phyloP scores from a whole-genome alignment of 2,329 filamentous ascomycete genomes.

The Colletotrichum sp. region DNA sequence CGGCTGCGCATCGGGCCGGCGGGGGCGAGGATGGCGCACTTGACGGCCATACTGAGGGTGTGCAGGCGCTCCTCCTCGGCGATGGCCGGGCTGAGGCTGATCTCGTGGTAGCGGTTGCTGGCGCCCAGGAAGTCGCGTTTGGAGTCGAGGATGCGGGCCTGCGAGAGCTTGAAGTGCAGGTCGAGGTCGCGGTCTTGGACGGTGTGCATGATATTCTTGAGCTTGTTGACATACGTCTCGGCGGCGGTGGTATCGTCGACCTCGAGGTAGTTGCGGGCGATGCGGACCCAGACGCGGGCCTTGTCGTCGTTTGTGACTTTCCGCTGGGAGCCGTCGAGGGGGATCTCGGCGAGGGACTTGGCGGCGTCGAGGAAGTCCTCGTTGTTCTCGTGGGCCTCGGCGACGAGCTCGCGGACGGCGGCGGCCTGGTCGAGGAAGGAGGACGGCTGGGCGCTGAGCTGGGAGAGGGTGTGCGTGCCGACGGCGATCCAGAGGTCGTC shows the following conservation, averaged over 20 bases:
- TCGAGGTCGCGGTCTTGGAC: slow-evolving; percentile 76
- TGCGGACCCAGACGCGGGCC: slow-evolving; percentile 87
- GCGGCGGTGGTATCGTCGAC: slow-evolving; percentile 88
- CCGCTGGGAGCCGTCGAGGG: slow-evolving; percentile 87
- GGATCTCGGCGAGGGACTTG: slow-evolving; percentile 79
- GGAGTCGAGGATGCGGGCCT: slow-evolving; percentile 91
- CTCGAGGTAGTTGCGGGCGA: slow-evolving; percentile 92
- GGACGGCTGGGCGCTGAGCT: slow-evolving; percentile 63
- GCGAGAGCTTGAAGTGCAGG: slow-evolving; percentile 87
- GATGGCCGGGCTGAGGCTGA: slow-evolving; percentile 79
- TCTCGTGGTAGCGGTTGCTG: slow-evolving; percentile 84
- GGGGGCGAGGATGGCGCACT: slow-evolving; percentile 90
- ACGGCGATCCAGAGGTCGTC: slow-evolving; percentile 75
- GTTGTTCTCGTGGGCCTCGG: slow-evolving; percentile 80
- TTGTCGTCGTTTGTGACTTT: slow-evolving; percentile 83
- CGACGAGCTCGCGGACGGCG: slow-evolving; percentile 78
- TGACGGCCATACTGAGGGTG: slow-evolving; percentile 85
- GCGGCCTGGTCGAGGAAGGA: slow-evolving; percentile 86
- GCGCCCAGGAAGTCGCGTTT: slow-evolving; percentile 90
- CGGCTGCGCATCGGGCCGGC: slow-evolving; percentile 85
- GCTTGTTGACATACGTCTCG: slow-evolving; percentile 88
- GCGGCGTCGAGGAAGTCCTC: slow-evolving; percentile 85
- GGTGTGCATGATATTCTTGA: slow-evolving; percentile 88
- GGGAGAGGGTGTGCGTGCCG: slow-evolving; percentile 73
- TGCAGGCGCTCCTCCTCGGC: slow-evolving; percentile 85